A percentile compares a stretch with the other conserved stretches of the same genome.
Conservation (phyloP, 106 monocot genomes). For the Xerophyta viscosa region DNA sequence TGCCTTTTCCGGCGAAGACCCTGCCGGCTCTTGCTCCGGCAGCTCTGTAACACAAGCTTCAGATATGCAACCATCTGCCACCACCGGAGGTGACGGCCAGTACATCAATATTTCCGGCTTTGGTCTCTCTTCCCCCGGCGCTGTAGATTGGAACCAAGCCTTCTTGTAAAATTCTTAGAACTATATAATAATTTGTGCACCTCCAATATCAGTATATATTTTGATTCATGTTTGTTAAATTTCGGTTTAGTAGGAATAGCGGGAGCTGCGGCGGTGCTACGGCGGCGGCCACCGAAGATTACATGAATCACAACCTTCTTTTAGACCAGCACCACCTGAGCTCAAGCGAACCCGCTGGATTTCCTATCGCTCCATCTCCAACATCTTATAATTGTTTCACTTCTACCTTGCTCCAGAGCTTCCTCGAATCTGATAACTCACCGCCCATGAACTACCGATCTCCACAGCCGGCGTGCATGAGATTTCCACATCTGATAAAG, state of each 20-base stretch:
- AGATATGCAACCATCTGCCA: neutral
- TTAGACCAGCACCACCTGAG: conserved; percentile 14
- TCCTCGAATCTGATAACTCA: conserved; percentile 2
- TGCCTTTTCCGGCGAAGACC: conserved; percentile 13
- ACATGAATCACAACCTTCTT: conserved; percentile 19
- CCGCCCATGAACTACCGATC: neutral
- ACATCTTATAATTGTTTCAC: neutral
- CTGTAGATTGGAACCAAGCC: conserved; percentile 26
- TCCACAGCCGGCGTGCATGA: conserved; percentile 2
- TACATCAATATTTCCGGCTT: conserved; percentile 3
- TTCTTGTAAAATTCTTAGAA: conserved; percentile 13
- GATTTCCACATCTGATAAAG: conserved; percentile 14
- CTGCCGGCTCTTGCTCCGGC: conserved; percentile 9
- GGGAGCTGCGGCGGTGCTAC: conserved; percentile 1
- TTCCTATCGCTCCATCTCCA: conserved; percentile 7
- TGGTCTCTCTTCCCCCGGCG: conserved; percentile 14
- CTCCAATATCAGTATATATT: neutral
- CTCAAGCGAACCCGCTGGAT: neutral
- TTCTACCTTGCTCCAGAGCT: conserved; percentile 11
- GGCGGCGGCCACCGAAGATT: neutral
- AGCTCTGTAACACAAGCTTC: conserved; percentile 12
- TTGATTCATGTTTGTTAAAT: neutral
- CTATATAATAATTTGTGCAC: neutral
- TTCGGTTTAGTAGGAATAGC: conserved; percentile 6
- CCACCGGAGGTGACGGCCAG: neutral